Evolutionary conservation across 1,284 basidiomycete genomes (phyloP), one percentile per base, ranked within the genome.

Genomic region (Trametes polyzona): DNA sequence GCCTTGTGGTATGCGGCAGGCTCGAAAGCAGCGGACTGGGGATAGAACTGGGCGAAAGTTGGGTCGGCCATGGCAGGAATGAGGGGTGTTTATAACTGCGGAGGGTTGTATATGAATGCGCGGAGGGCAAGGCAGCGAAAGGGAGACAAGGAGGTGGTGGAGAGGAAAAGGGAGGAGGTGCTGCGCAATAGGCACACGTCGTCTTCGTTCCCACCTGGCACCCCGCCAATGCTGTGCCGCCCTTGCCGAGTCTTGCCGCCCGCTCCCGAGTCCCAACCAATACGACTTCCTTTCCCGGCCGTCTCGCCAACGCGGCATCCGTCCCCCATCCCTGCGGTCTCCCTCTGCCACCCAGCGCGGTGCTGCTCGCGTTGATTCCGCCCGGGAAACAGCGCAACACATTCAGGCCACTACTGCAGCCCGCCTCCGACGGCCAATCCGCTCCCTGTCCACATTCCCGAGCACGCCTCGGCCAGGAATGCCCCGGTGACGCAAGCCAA

Each of bases 31-130:
- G 64, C 59, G 48, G 67, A 56, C 47, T 65, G 60, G 48, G 64
- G 55, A 59, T 64, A 66, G 60, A 59, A 64, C 61, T 67, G 63
- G 56, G 65, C 58, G 58, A 67, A 67, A 58, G 57, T 51, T 57
- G 59, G 54, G 58, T 67, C 66, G 52, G 57, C 46, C 66, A 67
- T 68, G 59, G 57, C 55, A 47, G 59, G 52, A 57, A 58, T 51
- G 59, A 52, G 64, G 56, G 58, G 55, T 39, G 53, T 55, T 50
- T 61, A 59, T 49, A 57, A 58, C 61, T 67, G 65, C 64, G 62
- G 65, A 65, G 53, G 58, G 51, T 42, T 33, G 61, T 62, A 65
- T 65, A 65, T 64, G 67, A 64, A 60, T 52, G 58, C 46, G 50
- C 44, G 58, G 37, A 35, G 54, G 47, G 43, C 53, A 36, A 53